A percentile compares a stretch with the other conserved stretches of the same genome.
phyloP scores from a whole-genome alignment of 306 rosid species.

The Parietaria judaica region DNA sequence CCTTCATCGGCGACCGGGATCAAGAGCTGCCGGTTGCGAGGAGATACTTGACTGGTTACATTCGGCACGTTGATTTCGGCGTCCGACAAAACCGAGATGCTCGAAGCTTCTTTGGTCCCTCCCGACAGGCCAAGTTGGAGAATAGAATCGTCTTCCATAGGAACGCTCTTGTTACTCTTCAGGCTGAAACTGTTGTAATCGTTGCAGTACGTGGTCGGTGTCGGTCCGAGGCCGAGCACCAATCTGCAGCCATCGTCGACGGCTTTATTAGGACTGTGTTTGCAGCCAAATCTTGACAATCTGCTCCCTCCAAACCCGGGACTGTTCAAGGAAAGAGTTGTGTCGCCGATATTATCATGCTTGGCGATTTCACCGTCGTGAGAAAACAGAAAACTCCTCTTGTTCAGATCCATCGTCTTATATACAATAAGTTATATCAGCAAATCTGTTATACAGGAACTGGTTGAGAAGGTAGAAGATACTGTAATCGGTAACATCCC shows the following conservation, averaged over 20 bases:
- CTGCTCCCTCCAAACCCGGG: conserved; percentile 49
- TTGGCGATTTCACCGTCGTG: conserved; percentile 45
- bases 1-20: conserved; percentile 83
- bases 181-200: conserved; percentile 36
- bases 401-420: conserved; percentile 75
- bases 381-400: conserved; percentile 42
- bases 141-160: conserved; percentile 61
- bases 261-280: conserved; percentile 34
- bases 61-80: conserved; percentile 34
- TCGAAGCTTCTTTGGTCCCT: conserved; percentile 54
- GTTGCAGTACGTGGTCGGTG: conserved; percentile 60
- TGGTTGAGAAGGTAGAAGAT: conserved; percentile 24
- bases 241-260: conserved; percentile 79
- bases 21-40: conserved; percentile 32
- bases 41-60: conserved; percentile 38
- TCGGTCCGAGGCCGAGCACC: conserved; percentile 95
- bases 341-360: conserved; percentile 57
- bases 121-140: conserved; percentile 93
- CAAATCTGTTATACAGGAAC: conserved; percentile 25
- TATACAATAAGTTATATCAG: conserved; percentile 5
- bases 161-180: conserved; percentile 43
- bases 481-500: conserved; percentile 37
- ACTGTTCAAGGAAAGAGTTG: conserved; percentile 59
- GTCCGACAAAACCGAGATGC: conserved; percentile 50
- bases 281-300: conserved; percentile 33